Base-by-base conservation (phyloP, 2,329 filamentous ascomycete species). In the Fusarium redolens region DNA sequence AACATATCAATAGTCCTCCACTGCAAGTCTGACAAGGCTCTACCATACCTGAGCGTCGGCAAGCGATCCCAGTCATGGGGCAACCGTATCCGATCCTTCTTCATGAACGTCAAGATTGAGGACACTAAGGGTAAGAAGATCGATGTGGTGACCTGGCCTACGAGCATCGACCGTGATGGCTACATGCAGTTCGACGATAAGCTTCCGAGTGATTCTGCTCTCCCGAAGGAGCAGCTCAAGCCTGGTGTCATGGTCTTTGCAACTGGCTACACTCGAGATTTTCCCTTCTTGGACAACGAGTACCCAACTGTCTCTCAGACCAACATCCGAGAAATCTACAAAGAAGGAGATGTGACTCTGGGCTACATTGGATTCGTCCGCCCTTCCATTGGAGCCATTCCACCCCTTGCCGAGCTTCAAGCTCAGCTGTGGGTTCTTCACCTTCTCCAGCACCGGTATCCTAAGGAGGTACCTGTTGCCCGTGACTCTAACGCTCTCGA, bases 281-380 rank as follows among this genome's bases (percentile, higher is more conserved):
- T 87, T 50, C 75, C 73, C 0, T 87, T 86, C 70, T 75, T 87
- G 13, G 73, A 78, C 18, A 68, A 74, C 1, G 73, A 73, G 2
- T 86, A 85, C 60, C 84, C 86, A 0, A 81, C 79, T 9, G 84
- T 86, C 11, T 78, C 84, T 52, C 84, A 89, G 51, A 79, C 84
- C 25, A 84, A 86, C 66, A 85, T 90, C 18, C 85, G 88, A n/a
- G 82, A 85, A 22, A 82, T 91, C 51, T 90, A 90, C 77, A 81
- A 79, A 31, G 61, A 75, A 6, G 78, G 77, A 7, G 81, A 85
- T 38, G 78, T 83, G 3, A 79, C 80, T 0, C 71, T 86, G 0
- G 84, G 80, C 5, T 87, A 84, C 69, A 84, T 87, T 54, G 85
- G 86, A 13, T 87, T 86, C 61, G 79, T 86, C 9, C 81, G 86